Evolutionary conservation across 495 filamentous ascomycete species (phyloP).

Genomic region (Articulospora tetracladia): DNA sequence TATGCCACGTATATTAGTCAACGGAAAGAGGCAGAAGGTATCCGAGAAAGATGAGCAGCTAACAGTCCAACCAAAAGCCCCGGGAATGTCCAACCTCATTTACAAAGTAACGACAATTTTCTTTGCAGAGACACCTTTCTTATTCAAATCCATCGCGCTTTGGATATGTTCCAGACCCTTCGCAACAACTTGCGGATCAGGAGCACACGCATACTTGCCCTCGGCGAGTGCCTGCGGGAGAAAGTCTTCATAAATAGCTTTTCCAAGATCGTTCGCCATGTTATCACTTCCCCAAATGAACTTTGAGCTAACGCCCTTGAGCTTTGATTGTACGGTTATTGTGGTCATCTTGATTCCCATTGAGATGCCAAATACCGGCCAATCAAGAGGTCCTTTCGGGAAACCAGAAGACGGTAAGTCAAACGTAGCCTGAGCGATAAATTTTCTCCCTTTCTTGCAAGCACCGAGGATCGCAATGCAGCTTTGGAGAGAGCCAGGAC

Average conservation of each 20-base stretch:
- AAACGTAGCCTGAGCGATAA: background rate
- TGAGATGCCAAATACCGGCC: too few relatives aligned
- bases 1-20: too few relatives aligned
- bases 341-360: background rate
- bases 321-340: background rate
- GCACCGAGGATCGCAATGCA: background rate
- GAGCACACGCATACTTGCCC: slow-evolving; percentile 2
- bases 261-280: slow-evolving; percentile 8
- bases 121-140: slow-evolving; percentile 10
- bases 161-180: slow-evolving; percentile 12
- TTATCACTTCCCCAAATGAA: background rate
- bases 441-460: background rate
- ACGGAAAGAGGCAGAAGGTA: too few relatives aligned
- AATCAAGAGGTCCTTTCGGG: slow-evolving; percentile 4
- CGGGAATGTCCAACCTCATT: background rate
- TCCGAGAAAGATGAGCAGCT: too few relatives aligned
- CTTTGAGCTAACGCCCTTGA: background rate
- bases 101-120: slow-evolving; percentile 15
- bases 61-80: too few relatives aligned
- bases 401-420: slow-evolving; percentile 7
- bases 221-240: slow-evolving; percentile 6
- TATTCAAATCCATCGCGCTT: slow-evolving; percentile 9
- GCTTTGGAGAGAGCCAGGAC: background rate
- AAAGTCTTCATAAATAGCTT: slow-evolving; percentile 6
- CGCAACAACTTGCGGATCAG: slow-evolving; percentile 8